A percentile compares a stretch with the other conserved stretches of the same genome.
Conservation (phyloP, 148 eudicot species). For the Diospyros kaki region DNA sequence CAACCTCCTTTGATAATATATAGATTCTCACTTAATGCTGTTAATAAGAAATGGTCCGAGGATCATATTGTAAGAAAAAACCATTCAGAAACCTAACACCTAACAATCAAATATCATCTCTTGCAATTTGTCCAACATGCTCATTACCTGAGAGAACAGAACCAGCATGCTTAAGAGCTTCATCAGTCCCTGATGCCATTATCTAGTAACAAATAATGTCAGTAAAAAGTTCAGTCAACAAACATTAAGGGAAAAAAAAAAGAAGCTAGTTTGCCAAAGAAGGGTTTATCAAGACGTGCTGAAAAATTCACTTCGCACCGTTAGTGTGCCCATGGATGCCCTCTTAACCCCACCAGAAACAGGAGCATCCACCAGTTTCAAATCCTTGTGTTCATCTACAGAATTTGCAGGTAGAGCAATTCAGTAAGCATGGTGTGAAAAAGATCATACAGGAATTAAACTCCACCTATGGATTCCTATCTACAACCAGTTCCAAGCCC, state of each 20-base stretch:
- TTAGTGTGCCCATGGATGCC: conserved; percentile 85
- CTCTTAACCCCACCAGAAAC: conserved; percentile 96
- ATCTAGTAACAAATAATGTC: conserved; percentile 39
- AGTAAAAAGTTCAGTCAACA: conserved; percentile 11
- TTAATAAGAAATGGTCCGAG: conserved; percentile 16
- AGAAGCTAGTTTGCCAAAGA: not conserved
- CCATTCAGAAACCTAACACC: not conserved
- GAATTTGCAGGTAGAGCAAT: conserved; percentile 1
- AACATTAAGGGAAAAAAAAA: not conserved
- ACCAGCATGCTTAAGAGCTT: conserved; percentile 72
- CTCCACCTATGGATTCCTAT: no score
- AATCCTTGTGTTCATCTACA: conserved; percentile 58
- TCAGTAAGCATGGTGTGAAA: not conserved
- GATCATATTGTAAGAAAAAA: conserved; percentile 7
- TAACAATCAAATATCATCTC: not conserved
- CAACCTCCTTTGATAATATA: conserved; percentile 93
- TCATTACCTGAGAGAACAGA: conserved; percentile 75
- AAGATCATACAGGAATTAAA: not conserved
- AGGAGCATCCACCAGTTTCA: conserved; percentile 95
- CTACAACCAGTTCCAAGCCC: no score
- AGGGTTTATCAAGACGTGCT: no score
- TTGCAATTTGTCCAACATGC: conserved; percentile 3
- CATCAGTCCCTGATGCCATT: conserved; percentile 91
- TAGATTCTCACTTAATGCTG: conserved; percentile 95
- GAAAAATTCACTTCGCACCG: conserved; percentile 44